Evolutionary conservation across 148 eudicot species (phyloP), one percentile per base, ranked within the genome.

Genomic region (Bassia scoparia): DNA sequence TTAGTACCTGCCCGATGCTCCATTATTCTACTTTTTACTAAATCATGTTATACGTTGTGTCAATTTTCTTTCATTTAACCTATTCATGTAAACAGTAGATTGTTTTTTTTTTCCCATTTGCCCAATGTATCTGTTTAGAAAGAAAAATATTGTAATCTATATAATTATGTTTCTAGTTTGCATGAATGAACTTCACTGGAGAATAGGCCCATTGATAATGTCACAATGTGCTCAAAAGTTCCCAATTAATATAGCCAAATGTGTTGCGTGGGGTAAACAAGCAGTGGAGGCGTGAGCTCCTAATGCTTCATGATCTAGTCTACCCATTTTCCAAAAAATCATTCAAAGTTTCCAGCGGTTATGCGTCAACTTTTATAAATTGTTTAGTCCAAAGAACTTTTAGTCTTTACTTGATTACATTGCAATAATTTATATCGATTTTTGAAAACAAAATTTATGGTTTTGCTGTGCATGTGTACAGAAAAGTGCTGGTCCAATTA

Each of bases 241-340:
- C 97, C 49, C 88, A 88, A 46, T 88, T 90, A 73, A 95, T 95
- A n/a, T 29, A 88, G 99, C 72, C 99, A 95, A 84, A 95, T 95
- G 99, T n/a, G 84, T 95, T 86, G 97, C 97, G 53, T 92, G 97
- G 77, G 99, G 99, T 69, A 97, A 95, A 86, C 99, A 95, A 81
- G 80, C 89, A 76, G 99, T 95, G 96, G 96, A 27, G 99, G 43
- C 85, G 82, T 70, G 87, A 97, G 74, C 96, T 58, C 97, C 97
- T 6, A 84, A 95, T 82, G 99, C 72, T 95, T 95, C 71, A 83
- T 34, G 97, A 89, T 74, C 88, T 63, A 88, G 92, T 70, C 87
- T 95, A 70, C 99, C 99, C 99, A 92, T 87, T 95, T 95, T 75
- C 90, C 84, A n/a, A n/a, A 37, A 82, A 69, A 76, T 84, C 82